Evolutionary conservation across 805 yeast species (phyloP), one percentile per base, ranked within the genome.

Genomic region (Candida peoriensis): DNA sequence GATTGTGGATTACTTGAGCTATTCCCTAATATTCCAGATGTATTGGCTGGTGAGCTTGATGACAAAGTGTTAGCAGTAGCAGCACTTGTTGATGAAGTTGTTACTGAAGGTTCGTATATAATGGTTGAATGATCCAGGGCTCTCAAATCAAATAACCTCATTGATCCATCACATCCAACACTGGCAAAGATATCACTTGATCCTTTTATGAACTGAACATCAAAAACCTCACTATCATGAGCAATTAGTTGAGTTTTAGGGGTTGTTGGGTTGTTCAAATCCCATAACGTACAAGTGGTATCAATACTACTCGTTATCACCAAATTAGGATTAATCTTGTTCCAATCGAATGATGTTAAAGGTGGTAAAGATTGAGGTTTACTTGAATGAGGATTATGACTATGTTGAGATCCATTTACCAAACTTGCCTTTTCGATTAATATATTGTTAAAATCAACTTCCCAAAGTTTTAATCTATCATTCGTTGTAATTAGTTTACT

Each of bases 211-310:
- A 88, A 93, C 43, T 83, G 75, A 20, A 89, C 97, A 56, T 93
- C 98, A 56, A 76, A 86, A 4, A 93, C 98, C 58, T 88, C 97
- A 44, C 81, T 77, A 56, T 93, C 98, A 59, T 93, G 98, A 0
- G 98, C 97, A 44, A 93, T 93, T 31, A 93, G 67, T 61, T 93
- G 97, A 1, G 97, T 90, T 54, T 82, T 84, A 12, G 95, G 95
- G 4, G 69, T 64, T 3, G 74, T 78, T 29, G 66, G 61, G 16
- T 79, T 73, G 17, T 67, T 60, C 21, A 88, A 58, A 60, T 93
- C 97, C 97, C 98, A 93, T 4, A 88, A 78, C 1, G 97, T 89
- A 61, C 98, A 93, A 1, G 98, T 93, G 1, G 98, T 93, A 60
- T 93, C 98, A 9, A 90, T 85, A 15, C 93, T 80, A 42, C 90